Evolutionary conservation across 306 rosid species (phyloP).

Genomic region (Nissolia schottii): DNA sequence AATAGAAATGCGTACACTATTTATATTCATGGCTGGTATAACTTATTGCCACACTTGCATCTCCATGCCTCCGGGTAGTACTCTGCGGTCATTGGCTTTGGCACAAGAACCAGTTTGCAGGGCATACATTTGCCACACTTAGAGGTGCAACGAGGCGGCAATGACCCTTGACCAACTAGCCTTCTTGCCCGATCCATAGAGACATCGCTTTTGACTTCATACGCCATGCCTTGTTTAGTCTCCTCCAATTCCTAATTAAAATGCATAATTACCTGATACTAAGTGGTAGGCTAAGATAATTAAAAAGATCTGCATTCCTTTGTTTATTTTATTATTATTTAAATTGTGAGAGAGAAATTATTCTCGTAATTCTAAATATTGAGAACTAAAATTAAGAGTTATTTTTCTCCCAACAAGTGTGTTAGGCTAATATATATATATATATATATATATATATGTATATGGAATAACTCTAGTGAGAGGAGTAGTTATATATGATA

Average conservation of each 20-base stretch:
- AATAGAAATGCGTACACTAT: conserved; percentile 19
- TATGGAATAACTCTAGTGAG: no score
- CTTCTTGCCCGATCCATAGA: conserved; percentile 40
- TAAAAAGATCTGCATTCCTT: no score
- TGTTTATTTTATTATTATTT: no score
- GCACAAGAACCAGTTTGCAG: conserved; percentile 76
- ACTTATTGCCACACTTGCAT: conserved; percentile 91
- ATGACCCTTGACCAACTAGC: conserved; percentile 71
- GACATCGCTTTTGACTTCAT: background rate
- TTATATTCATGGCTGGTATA: conserved; percentile 73
- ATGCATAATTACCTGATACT: background rate
- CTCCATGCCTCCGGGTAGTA: conserved; percentile 99
- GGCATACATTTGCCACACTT: conserved; percentile 86
- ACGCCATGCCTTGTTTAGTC: conserved; percentile 2
- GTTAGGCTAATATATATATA: no score
- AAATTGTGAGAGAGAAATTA: no score
- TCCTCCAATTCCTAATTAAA: conserved; percentile 12
- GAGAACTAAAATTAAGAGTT: no score
- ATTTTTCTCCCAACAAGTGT: no score
- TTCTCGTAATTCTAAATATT: no score
- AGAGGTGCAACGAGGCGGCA: conserved; percentile 69
- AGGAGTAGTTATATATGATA: no score
- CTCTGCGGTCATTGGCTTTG: conserved; percentile 79
- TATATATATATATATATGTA: no score
- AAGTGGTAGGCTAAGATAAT: background rate